Evolutionary conservation across 2,329 filamentous ascomycete species (phyloP).

Genomic region (Blastomyces gilchristii): DNA sequence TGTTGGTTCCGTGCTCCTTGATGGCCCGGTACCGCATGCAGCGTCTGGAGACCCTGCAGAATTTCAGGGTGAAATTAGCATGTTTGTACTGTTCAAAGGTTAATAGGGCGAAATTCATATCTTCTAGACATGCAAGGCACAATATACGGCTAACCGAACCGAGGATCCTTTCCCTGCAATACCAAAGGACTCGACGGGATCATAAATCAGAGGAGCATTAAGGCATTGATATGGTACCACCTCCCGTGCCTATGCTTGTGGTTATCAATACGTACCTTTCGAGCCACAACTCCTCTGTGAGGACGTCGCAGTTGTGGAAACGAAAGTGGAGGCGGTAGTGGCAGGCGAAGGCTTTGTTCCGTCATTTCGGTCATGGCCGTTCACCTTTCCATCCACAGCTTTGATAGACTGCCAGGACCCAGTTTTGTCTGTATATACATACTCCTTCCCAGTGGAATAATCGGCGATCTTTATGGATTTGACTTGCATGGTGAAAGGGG

Average conservation of each 20-base stretch:
- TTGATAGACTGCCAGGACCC: constrained; percentile 48
- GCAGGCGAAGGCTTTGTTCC: neutral
- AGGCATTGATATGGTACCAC: neutral
- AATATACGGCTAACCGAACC: neutral
- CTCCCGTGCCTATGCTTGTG: neutral
- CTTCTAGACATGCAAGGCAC: neutral
- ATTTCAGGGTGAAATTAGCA: neutral
- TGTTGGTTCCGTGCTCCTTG: neutral
- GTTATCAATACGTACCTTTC: neutral
- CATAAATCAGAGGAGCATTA: neutral
- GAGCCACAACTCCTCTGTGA: neutral
- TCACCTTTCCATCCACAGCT: constrained; percentile 8
- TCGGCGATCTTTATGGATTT: constrained; percentile 49
- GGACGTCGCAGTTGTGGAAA: neutral
- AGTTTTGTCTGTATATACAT: constrained; percentile 51
- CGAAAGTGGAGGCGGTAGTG: neutral
- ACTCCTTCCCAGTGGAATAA: constrained; percentile 51
- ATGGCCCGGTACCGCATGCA: neutral
- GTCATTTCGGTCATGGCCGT: neutral
- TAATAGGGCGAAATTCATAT: neutral
- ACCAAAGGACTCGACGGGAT: neutral
- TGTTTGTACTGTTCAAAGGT: neutral
- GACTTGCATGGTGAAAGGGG: constrained; percentile 64
- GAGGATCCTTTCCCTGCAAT: no score
- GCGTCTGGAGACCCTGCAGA: neutral